Evolutionary conservation across 78 protist genomes (phyloP), one percentile per base, ranked within the genome.

Genomic region (Thecamonas trahens): DNA sequence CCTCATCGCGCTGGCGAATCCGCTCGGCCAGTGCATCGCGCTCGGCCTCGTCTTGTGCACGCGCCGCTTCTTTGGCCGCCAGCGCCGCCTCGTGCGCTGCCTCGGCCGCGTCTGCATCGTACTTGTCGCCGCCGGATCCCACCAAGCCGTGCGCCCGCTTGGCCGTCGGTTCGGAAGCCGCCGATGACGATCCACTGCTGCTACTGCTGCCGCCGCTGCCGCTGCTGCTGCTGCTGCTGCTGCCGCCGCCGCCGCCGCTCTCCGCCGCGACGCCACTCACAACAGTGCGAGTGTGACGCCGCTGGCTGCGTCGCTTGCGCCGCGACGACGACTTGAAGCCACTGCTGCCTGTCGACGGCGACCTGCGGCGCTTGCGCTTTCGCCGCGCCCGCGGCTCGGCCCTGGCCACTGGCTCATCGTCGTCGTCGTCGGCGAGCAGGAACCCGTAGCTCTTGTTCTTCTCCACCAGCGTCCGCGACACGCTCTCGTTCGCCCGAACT

Each of bases 21-120:
- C 80, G 80, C 72, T 37, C 67, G 7, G 80, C 80, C 13, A 64
- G 58, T 39, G 45, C 80, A n/a, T 74, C 80, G 24, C 80, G 55
- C 47, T 54, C 80, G 18, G 22, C 40, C 26, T 8, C 22, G 39
- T 74, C 80, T 28, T 0, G 28, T 38, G 35, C 78, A 38, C 78
- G 60, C 73, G 20, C 50, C 17, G 7, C 32, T 39, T 39, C 77
- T n/a, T n/a, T n/a, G n/a, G n/a, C n/a, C n/a, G n/a, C n/a, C n/a
- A n/a, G n/a, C n/a, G n/a, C n/a, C n/a, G n/a, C n/a, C n/a, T n/a
- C n/a, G n/a, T n/a, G n/a, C n/a, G n/a, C n/a, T n/a, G n/a, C n/a
- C n/a, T n/a, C n/a, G n/a, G n/a, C n/a, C n/a, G n/a, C n/a, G n/a
- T n/a, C n/a, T n/a, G n/a, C n/a, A n/a, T n/a, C n/a, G n/a, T n/a